phyloP scores from a whole-genome alignment of 805 yeast species.

The Henningerozyma blattae region DNA sequence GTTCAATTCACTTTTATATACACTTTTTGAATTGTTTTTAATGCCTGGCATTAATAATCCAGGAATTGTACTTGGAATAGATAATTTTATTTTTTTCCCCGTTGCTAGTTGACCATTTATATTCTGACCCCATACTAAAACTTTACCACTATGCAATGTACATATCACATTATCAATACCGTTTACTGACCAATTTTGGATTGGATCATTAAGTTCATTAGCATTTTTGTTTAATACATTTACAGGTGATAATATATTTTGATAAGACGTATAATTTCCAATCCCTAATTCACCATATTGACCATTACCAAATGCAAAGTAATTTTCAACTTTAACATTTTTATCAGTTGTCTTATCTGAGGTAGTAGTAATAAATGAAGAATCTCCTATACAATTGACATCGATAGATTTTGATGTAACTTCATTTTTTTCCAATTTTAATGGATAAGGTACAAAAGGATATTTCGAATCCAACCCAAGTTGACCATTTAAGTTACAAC shows the following conservation, averaged over 20 bases:
- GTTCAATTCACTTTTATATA: conserved; percentile 30
- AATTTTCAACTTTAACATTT: conserved; percentile 19
- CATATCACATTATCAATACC: conserved; percentile 42
- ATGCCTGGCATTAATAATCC: conserved; percentile 42
- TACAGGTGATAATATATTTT: conserved; percentile 51
- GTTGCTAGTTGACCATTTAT: conserved; percentile 75
- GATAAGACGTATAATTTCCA: conserved; percentile 64
- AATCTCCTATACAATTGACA: conserved; percentile 60
- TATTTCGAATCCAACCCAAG: conserved; percentile 58
- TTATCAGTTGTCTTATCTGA: conserved; percentile 17
- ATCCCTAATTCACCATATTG: conserved; percentile 77
- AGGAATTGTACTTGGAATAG: conserved; percentile 44
- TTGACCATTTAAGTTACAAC: conserved; percentile 77
- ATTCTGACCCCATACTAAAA: conserved; percentile 76
- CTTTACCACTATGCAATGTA: conserved; percentile 49
- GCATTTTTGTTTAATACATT: conserved; percentile 4
- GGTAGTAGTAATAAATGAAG: conserved; percentile 41
- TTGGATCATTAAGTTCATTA: conserved; percentile 31
- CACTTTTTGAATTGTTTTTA: conserved; percentile 11
- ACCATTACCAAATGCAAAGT: conserved; percentile 73
- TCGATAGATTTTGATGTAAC: conserved; percentile 42
- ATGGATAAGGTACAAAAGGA: neutral
- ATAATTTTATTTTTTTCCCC: conserved; percentile 53
- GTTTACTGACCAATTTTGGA: conserved; percentile 45
- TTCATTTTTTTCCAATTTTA: conserved; percentile 35